Conservation (phyloP, 2,329 filamentous ascomycete species). For the Nakataea oryzae region DNA sequence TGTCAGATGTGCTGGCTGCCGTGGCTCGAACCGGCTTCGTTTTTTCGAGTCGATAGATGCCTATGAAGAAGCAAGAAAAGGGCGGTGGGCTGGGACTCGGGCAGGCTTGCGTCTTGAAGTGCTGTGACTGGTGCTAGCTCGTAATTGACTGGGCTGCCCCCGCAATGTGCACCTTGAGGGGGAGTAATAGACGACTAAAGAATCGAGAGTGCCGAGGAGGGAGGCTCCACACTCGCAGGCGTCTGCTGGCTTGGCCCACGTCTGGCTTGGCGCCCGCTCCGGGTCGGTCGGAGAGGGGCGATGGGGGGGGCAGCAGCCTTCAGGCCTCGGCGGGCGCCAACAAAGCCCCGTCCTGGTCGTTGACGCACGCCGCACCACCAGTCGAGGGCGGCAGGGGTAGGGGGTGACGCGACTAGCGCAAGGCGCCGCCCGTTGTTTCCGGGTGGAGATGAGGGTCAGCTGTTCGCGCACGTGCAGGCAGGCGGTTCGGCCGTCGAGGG, state of each 20-base stretch:
- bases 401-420: background rate
- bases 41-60: background rate
- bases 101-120: background rate
- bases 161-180: background rate
- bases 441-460: background rate
- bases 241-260: background rate
- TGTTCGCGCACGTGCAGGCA: background rate
- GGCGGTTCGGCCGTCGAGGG: background rate
- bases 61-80: background rate
- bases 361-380: too few relatives aligned
- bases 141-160: background rate
- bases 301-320: background rate
- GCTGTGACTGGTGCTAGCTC: background rate
- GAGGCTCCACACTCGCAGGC: background rate
- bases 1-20: background rate
- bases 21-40: too few relatives aligned
- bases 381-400: too few relatives aligned
- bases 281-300: background rate
- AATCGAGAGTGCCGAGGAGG: background rate
- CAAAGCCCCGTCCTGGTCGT: background rate
- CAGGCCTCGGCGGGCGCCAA: background rate
- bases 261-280: background rate
- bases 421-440: background rate
- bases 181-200: background rate
- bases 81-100: background rate